Conservation (phyloP, 2,329 filamentous ascomycete genomes). For the Hymenoscyphus repandus region DNA sequence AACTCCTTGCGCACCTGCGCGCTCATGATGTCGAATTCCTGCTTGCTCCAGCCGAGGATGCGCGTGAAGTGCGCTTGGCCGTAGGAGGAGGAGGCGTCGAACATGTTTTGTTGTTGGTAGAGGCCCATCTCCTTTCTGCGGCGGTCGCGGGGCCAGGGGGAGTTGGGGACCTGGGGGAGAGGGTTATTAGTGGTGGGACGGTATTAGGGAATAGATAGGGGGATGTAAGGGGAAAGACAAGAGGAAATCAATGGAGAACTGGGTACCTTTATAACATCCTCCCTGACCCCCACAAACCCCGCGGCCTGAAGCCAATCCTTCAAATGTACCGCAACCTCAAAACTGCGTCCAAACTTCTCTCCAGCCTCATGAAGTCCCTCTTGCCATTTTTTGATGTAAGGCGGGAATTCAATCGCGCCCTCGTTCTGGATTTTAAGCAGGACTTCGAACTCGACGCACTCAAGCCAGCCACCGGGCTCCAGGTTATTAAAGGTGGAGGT, state of each 20-base stretch:
- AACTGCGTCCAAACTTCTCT: constrained; percentile 30
- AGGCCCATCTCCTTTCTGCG: constrained; percentile 34
- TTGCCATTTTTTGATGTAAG: constrained; percentile 18
- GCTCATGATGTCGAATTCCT: constrained; percentile 28
- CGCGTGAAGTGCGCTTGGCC: constrained; percentile 26
- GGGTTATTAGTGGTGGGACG: too few relatives aligned
- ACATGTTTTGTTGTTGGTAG: constrained; percentile 21
- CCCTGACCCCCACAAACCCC: constrained; percentile 33
- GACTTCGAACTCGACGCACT: constrained; percentile 24
- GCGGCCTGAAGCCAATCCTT: constrained; percentile 29
- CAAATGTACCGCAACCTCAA: constrained; percentile 16
- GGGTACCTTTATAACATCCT: constrained; percentile 12
- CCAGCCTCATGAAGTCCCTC: constrained; percentile 25
- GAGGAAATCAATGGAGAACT: background rate
- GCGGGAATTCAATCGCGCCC: background rate
- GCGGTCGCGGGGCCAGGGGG: constrained; percentile 36
- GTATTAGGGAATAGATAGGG: background rate
- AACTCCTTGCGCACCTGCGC: constrained; percentile 29
- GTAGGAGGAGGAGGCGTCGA: constrained; percentile 15
- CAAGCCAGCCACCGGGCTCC: constrained; percentile 24
- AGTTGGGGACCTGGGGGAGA: constrained; percentile 15
- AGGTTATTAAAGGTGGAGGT: constrained; percentile 19
- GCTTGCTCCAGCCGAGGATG: constrained; percentile 26
- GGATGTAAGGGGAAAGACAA: background rate
- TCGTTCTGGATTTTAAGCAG: constrained; percentile 15